Evolutionary conservation across 768 basidiomycete genomes (phyloP).

Genomic region (Exsudoporus frostii): DNA sequence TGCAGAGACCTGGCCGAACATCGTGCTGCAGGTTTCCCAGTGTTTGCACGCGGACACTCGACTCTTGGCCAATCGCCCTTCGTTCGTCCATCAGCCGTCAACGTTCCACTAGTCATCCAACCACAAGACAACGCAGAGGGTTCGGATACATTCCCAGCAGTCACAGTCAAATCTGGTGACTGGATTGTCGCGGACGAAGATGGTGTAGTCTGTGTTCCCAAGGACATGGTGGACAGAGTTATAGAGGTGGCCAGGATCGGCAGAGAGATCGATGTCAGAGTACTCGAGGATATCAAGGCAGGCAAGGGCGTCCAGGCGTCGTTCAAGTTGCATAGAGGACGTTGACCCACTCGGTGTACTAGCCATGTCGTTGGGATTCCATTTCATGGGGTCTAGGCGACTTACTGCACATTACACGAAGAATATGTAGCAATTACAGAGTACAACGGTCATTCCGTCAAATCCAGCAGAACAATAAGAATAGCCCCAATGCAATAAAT

Average conservation of each 20-base stretch:
- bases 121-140: conserved; percentile 31
- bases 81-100: conserved; percentile 74
- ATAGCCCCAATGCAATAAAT: conserved; percentile 2
- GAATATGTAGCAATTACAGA: conserved; percentile 20
- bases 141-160: conserved; percentile 45
- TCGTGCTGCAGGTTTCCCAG: conserved; percentile 63
- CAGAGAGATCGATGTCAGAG: conserved; percentile 63
- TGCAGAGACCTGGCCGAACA: conserved; percentile 85
- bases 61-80: conserved; percentile 86
- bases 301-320: conserved; percentile 74
- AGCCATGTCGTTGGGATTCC: background rate
- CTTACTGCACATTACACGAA: conserved; percentile 17
- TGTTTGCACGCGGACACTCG: conserved; percentile 79
- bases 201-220: conserved; percentile 82
- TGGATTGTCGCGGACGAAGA: conserved; percentile 85
- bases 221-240: conserved; percentile 50
- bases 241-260: conserved; percentile 55
- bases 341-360: conserved; percentile 14
- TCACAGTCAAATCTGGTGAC: conserved; percentile 69
- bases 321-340: conserved; percentile 75
- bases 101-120: conserved; percentile 56
- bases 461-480: conserved; percentile 21
- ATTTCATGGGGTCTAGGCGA: background rate
- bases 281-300: conserved; percentile 69
- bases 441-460: conserved; percentile 14